phyloP scores from a whole-genome alignment of 805 yeast species.

The Saccharomycopsis oosterbeekiorum region DNA sequence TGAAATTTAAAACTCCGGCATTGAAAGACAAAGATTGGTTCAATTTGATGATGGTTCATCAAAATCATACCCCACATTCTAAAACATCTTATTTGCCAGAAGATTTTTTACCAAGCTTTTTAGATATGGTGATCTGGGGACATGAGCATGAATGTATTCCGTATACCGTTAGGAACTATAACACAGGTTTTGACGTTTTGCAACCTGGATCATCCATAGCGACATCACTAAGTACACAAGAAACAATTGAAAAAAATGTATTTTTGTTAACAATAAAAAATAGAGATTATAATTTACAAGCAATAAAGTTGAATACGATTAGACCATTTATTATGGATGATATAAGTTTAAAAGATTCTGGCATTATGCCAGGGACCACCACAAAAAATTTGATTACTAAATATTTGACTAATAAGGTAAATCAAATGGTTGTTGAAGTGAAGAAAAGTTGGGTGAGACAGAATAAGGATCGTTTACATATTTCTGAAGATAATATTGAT shows the following conservation, averaged over 20 bases:
- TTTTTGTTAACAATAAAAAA: constrained; percentile 62
- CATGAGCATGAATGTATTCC: constrained; percentile 95
- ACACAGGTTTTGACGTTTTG: constrained; percentile 61
- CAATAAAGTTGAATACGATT: constrained; percentile 56
- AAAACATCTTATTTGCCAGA: constrained; percentile 81
- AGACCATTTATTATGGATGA: constrained; percentile 77
- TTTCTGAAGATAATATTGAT: not conserved
- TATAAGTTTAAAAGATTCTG: constrained; percentile 43
- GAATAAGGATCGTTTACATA: not conserved
- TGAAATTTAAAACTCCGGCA: constrained; percentile 66
- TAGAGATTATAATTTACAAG: constrained; percentile 43
- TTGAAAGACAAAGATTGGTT: constrained; percentile 61
- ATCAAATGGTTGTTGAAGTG: constrained; percentile 54
- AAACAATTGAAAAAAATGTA: constrained; percentile 62
- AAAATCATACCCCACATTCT: constrained; percentile 77
- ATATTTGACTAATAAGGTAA: constrained; percentile 55
- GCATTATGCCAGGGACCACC: constrained; percentile 50
- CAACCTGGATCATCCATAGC: constrained; percentile 95
- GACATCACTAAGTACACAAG: constrained; percentile 81
- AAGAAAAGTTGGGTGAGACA: constrained; percentile 35
- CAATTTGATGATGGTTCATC: constrained; percentile 80
- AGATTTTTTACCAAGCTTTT: constrained; percentile 64
- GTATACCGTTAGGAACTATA: constrained; percentile 42
- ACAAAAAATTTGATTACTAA: constrained; percentile 50
- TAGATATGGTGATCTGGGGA: constrained; percentile 90